These are phyloP conservation scores for Colletotrichum tofieldiae DNA, from an alignment of 2,329 filamentous ascomycete species.

Conservation along the genomic window DNA sequence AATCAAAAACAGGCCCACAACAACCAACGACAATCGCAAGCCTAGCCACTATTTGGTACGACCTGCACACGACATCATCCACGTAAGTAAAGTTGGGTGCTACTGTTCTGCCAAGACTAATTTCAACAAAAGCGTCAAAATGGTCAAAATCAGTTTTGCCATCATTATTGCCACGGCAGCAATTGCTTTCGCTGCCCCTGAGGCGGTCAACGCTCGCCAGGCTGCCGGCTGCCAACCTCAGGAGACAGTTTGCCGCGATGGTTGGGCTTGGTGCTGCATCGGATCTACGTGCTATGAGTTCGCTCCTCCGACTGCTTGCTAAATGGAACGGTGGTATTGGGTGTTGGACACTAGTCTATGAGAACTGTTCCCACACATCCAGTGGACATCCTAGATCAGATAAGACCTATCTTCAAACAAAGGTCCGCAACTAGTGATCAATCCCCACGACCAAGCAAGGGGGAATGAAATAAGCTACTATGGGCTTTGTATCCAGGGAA, in stretches of 20 bases:
- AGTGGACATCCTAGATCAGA: neutral
- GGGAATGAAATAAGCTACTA: neutral
- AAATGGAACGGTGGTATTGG: too few relatives aligned
- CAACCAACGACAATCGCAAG: neutral
- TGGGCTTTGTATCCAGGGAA: neutral
- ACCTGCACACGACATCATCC: too few relatives aligned
- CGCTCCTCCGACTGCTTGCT: conserved; percentile 26
- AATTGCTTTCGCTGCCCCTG: conserved; percentile 4
- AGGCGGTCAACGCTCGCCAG: conserved; percentile 7
- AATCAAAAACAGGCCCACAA: neutral
- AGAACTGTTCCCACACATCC: neutral
- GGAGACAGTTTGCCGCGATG: conserved; percentile 25
- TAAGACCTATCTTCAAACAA: neutral
- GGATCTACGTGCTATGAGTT: conserved; percentile 25
- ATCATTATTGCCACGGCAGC: neutral
- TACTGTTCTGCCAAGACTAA: neutral
- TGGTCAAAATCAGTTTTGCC: conserved; percentile 12
- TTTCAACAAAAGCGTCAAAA: neutral
- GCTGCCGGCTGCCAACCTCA: conserved; percentile 26
- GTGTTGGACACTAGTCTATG: neutral
- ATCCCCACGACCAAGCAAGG: accelerated
- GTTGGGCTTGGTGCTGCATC: conserved; percentile 31
- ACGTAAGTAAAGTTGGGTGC: too few relatives aligned
- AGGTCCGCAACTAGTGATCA: too few relatives aligned
- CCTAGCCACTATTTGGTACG: too few relatives aligned